phyloP scores from a whole-genome alignment of 2,329 filamentous ascomycete species.

The Microsporum audouinii region DNA sequence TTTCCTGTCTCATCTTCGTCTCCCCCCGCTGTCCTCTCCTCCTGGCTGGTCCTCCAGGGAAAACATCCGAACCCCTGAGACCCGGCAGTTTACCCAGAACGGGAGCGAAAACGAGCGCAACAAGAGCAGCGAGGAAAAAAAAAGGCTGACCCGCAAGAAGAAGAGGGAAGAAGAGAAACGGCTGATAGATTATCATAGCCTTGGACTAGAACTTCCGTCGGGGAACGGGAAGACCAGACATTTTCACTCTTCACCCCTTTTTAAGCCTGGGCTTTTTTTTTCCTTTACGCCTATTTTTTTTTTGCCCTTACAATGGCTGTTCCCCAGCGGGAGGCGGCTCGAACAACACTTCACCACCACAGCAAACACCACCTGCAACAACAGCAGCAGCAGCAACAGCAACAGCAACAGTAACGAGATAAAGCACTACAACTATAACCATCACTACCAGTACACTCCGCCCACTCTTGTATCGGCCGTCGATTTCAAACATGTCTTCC shows the following conservation, averaged over 20 bases:
- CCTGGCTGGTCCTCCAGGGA: background rate
- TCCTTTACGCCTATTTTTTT: too few species aligned
- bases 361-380: background rate
- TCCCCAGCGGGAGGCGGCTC: background rate
- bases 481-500: slow-evolving; percentile 13
- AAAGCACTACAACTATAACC: background rate
- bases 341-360: background rate
- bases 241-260: too few species aligned
- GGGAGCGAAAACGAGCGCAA: too few species aligned
- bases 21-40: background rate
- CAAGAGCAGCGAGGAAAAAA: too few species aligned
- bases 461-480: slow-evolving; percentile 2
- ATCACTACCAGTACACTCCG: slow-evolving; percentile 2
- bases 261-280: too few species aligned
- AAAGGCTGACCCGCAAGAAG: too few species aligned
- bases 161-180: too few species aligned
- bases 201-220: too few species aligned
- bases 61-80: background rate
- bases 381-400: background rate
- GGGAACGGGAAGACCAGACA: too few species aligned
- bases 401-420: background rate
- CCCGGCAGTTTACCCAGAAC: background rate
- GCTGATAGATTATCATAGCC: too few species aligned
- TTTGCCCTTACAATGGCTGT: background rate
- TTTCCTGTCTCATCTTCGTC: background rate